Evolutionary conservation across 2,329 filamentous ascomycete species (phyloP), one percentile per base, ranked within the genome.

Genomic region (Eutypa lata): DNA sequence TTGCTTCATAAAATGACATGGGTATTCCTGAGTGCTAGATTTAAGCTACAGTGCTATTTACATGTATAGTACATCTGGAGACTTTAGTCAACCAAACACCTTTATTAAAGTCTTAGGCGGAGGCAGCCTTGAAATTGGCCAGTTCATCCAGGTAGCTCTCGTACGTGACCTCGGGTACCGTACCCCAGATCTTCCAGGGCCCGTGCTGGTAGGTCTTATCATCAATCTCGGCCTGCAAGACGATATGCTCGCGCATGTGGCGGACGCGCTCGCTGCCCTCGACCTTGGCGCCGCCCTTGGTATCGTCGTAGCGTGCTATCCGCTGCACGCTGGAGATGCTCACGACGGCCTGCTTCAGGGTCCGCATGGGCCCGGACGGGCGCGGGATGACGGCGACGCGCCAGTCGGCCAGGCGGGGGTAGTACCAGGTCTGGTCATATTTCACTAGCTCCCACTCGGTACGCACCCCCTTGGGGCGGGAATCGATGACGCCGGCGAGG

Each of bases 141-240:
- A 42, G 1, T 2, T 63, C 71, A 7, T 70, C 61, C 26, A 60
- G 35, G 56, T 71, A 76, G 5, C 53, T 58, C 55, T 81, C 71
- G 2, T 79, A 64, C 1, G 76, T 79, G 13, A 79, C 83, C 60
- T 81, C 77, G 42, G 77, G 68, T 28, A 82, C 72, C 19, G 82
- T 87, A 14, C 87, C 87, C 80, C 86, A 87, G 48, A 89, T 68
- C 65, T 74, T 76, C 87, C 87, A 90, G 2, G 76, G 73, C 26
- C 68, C 71, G 52, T 76, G 67, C 63, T 73, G 65, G 58, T 73
- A 80, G 19, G 79, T 81, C 50, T 64, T 68, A 46, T 70, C 71
- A 63, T 77, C 71, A 43, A 80, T 57, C 28, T 68, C 52, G 26
- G 76, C 64, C 63, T 83, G 81, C 45, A 90, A 58, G 38, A 88